A percentile compares a stretch with the other conserved stretches of the same genome.
phyloP scores from a whole-genome alignment of 768 basidiomycete genomes.

The Amanita polypyramis region DNA sequence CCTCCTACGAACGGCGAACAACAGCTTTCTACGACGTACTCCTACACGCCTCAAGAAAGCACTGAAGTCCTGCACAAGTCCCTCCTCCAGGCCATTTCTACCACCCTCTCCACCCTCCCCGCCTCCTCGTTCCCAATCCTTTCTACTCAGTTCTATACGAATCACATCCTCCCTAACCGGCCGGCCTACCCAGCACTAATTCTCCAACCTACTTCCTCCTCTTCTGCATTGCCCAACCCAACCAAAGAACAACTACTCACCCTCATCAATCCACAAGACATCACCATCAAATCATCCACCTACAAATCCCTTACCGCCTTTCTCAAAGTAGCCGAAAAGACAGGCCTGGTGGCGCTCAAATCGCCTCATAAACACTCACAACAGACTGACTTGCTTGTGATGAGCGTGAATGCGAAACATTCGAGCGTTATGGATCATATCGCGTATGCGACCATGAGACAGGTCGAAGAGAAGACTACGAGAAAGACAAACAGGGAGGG shows the following conservation, averaged over 20 bases:
- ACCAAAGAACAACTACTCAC: slow-evolving; percentile 8
- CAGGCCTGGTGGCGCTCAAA: slow-evolving; percentile 62
- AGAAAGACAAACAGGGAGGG: slow-evolving; percentile 47
- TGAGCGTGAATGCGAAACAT: slow-evolving; percentile 45
- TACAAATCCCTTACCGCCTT: slow-evolving; percentile 78
- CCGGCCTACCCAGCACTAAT: slow-evolving; percentile 49
- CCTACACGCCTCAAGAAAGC: slow-evolving; percentile 35
- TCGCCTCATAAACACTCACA: slow-evolving; percentile 36
- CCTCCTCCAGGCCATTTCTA: slow-evolving; percentile 56
- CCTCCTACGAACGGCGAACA: neutral
- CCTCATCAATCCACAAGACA: slow-evolving; percentile 9
- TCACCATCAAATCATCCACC: slow-evolving; percentile 70
- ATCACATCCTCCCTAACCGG: slow-evolving; percentile 69
- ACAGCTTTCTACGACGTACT: neutral
- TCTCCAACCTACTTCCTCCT: slow-evolving; percentile 17
- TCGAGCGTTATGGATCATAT: slow-evolving; percentile 42
- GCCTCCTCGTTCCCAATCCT: slow-evolving; percentile 61
- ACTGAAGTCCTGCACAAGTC: slow-evolving; percentile 47
- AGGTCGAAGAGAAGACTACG: slow-evolving; percentile 52
- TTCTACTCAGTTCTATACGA: slow-evolving; percentile 66
- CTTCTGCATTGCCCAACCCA: slow-evolving; percentile 8
- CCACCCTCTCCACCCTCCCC: slow-evolving; percentile 35
- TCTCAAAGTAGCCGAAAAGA: slow-evolving; percentile 70
- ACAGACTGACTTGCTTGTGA: slow-evolving; percentile 44
- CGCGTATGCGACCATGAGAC: slow-evolving; percentile 49